Conservation (phyloP, 257 asterid species). For the Nicotiana undulata region DNA sequence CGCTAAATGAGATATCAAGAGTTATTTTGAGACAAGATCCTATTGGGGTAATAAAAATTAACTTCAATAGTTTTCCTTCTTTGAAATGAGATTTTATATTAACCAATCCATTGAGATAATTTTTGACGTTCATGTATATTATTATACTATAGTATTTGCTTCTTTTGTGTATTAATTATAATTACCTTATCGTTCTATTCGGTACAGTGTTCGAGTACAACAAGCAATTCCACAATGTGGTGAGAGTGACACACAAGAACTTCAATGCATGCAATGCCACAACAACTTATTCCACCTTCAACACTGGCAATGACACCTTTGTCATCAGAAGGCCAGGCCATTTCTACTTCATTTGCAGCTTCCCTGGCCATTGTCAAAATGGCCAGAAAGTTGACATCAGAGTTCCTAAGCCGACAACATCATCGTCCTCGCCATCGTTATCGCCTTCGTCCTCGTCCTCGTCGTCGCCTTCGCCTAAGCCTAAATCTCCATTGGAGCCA, state of each 20-base stretch:
- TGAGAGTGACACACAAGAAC: conserved; percentile 41
- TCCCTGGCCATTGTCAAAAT: conserved; percentile 37
- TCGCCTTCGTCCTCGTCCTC: not conserved
- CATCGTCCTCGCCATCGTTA: not conserved
- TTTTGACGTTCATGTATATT: not conserved
- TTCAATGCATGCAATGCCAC: conserved; percentile 42
- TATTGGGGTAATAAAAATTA: not conserved
- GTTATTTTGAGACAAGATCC: not conserved
- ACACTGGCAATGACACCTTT: conserved; percentile 47
- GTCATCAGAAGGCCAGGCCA: conserved; percentile 32
- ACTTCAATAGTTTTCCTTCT: not conserved
- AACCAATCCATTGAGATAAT: not conserved
- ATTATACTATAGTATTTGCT: not conserved
- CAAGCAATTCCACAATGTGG: conserved; percentile 39
- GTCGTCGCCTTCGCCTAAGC: not conserved
- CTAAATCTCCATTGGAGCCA: not conserved
- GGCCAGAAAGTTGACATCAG: conserved; percentile 58
- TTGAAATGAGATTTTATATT: not conserved
- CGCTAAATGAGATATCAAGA: no score
- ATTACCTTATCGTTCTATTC: not conserved
- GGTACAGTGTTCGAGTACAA: conserved; percentile 44
- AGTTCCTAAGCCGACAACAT: not conserved
- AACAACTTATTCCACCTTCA: conserved; percentile 16
- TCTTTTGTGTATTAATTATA: not conserved
- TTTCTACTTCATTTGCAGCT: conserved; percentile 44